Evolutionary conservation across 2,329 filamentous ascomycete species (phyloP).

Genomic region (Geosmithia flava): DNA sequence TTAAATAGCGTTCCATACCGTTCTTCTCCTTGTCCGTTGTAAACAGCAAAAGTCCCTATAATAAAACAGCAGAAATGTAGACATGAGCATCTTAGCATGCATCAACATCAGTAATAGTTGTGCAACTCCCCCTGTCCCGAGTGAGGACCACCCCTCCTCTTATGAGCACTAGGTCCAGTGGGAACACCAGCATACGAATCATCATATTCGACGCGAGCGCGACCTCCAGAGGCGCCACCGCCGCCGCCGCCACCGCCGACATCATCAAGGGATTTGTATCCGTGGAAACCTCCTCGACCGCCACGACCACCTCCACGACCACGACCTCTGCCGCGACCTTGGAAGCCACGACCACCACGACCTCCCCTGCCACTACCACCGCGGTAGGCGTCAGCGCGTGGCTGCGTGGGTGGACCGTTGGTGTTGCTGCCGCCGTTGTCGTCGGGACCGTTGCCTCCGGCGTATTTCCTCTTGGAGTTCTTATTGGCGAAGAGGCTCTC

Average conservation of each 20-base stretch:
- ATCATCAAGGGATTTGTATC: conserved; percentile 59
- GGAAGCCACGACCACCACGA: conserved; percentile 21
- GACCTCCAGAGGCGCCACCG: conserved; percentile 22
- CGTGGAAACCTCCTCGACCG: conserved; percentile 35
- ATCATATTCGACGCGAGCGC: conserved; percentile 33
- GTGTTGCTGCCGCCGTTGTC: conserved; percentile 25
- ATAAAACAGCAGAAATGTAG: too few species aligned
- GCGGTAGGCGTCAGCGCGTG: conserved; percentile 15
- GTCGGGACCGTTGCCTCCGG: conserved; percentile 29
- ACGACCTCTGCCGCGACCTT: conserved; percentile 22
- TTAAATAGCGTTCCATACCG: too few species aligned
- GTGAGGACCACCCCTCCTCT: neutral
- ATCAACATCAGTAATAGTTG: neutral
- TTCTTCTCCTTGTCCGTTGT: too few species aligned
- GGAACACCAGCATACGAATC: conserved; percentile 20
- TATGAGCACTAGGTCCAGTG: conserved; percentile 7
- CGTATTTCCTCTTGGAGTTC: conserved; percentile 44
- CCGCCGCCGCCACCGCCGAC: conserved; percentile 25
- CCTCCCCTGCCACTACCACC: conserved; percentile 23
- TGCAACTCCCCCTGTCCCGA: neutral
- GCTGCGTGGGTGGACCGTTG: conserved; percentile 2
- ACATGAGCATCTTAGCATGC: too few species aligned
- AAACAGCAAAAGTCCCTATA: too few species aligned
- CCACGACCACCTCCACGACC: conserved; percentile 27
- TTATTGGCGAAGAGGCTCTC: conserved; percentile 51